Percentiles rank a stretch among this genome's conserved stretches.
These are phyloP conservation scores for Tolypocladium ophioglossoides DNA, from an alignment of 2,329 filamentous ascomycete genomes.

Conservation along the genomic window DNA sequence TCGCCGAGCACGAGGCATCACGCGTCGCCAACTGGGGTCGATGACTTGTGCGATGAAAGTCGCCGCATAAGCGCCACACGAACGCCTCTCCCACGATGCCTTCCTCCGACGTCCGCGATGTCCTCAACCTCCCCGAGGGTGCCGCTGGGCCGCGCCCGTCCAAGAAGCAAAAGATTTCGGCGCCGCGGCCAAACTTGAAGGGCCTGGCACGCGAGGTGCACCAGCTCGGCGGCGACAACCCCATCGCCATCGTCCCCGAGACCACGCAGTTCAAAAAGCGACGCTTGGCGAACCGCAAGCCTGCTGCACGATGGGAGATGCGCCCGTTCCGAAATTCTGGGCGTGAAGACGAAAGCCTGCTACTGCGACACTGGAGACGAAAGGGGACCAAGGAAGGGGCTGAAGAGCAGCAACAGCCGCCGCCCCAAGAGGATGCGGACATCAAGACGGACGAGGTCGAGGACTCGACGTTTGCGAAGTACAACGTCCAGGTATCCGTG, in stretches of 20 bases:
- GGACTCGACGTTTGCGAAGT: conserved; percentile 69
- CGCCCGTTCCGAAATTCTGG: conserved; percentile 68
- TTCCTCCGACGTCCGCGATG: conserved; percentile 75
- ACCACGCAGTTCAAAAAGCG: conserved; percentile 49
- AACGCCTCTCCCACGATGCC: conserved; percentile 40
- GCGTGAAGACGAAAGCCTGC: conserved; percentile 53
- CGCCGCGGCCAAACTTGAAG: conserved; percentile 49
- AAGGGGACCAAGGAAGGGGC: conserved; percentile 34
- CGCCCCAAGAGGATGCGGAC: conserved; percentile 18
- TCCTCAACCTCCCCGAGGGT: conserved; percentile 66
- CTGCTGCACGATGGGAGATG: conserved; percentile 54
- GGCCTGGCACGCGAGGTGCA: conserved; percentile 57
- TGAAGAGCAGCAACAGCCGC: conserved; percentile 17
- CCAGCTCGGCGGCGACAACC: conserved; percentile 54
- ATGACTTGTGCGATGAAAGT: conserved; percentile 13
- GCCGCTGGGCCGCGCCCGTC: conserved; percentile 40
- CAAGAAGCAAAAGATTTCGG: conserved; percentile 65
- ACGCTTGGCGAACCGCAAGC: conserved; percentile 42
- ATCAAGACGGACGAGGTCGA: conserved; percentile 25
- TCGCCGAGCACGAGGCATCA: background rate
- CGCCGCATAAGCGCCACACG: conserved; percentile 2
- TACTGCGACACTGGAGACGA: conserved; percentile 72
- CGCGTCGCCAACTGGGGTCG: background rate
- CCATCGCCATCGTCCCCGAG: conserved; percentile 55
- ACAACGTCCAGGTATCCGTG: conserved; percentile 69